Evolutionary conservation across 2,329 filamentous ascomycete genomes (phyloP).

Genomic region (Blastomyces percursus): DNA sequence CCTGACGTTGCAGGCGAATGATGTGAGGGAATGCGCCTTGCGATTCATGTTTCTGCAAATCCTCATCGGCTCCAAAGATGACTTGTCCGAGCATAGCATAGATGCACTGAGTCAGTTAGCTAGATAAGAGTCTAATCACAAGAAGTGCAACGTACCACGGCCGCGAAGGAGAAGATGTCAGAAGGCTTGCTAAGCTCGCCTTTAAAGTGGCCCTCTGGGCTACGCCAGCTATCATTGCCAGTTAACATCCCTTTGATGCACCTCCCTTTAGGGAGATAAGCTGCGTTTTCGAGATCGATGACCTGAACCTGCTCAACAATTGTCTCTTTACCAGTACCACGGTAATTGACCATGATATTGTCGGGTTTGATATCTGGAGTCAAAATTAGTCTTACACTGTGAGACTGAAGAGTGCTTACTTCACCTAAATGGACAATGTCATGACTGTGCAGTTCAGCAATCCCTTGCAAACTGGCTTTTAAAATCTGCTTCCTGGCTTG

Average conservation of each 20-base stretch:
- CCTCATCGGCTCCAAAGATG: slow-evolving; percentile 31
- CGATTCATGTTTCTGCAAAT: slow-evolving; percentile 26
- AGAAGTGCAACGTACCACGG: slow-evolving; percentile 18
- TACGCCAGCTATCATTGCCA: slow-evolving; percentile 27
- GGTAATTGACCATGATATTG: slow-evolving; percentile 28
- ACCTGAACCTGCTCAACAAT: slow-evolving; percentile 19
- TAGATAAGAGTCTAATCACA: slow-evolving; percentile 8
- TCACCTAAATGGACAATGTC: slow-evolving; percentile 25
- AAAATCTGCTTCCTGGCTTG: slow-evolving; percentile 34
- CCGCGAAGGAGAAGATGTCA: slow-evolving; percentile 26
- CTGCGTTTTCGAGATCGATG: slow-evolving; percentile 25
- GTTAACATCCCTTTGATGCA: slow-evolving; percentile 20
- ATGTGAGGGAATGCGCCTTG: slow-evolving; percentile 24
- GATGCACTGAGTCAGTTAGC: slow-evolving; percentile 29
- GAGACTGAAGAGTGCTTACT: slow-evolving; percentile 3
- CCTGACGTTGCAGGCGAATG: slow-evolving; percentile 35
- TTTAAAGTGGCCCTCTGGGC: slow-evolving; percentile 23
- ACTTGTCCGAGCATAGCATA: slow-evolving; percentile 36
- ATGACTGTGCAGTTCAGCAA: slow-evolving; percentile 26
- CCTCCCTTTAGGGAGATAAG: slow-evolving; percentile 24
- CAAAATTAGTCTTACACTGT: slow-evolving; percentile 8
- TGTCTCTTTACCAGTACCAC: slow-evolving; percentile 13
- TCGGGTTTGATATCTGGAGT: slow-evolving; percentile 28
- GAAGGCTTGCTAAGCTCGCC: slow-evolving; percentile 21
- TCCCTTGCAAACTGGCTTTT: slow-evolving; percentile 32